phyloP scores from a whole-genome alignment of 164 flowering plant species.

The Paratinospora sagittata region DNA sequence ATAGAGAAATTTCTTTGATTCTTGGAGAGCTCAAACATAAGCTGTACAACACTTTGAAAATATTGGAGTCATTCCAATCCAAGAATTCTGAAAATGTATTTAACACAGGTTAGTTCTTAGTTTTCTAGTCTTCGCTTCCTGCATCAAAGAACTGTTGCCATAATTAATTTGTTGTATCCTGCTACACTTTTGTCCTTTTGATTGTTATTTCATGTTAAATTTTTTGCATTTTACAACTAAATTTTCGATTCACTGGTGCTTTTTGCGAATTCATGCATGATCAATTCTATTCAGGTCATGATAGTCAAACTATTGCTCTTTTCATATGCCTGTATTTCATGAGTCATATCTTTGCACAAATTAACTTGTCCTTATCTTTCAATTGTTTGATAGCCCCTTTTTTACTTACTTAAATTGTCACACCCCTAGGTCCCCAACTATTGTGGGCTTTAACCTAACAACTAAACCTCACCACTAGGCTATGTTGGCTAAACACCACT shows the following conservation, averaged over 20 bases:
- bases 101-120: constrained; percentile 57
- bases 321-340: too few relatives aligned
- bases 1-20: constrained; percentile 40
- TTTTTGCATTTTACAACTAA: not conserved
- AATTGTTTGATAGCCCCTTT: not conserved
- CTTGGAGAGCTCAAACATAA: constrained; percentile 45
- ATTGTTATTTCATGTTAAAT: not conserved
- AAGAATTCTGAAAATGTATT: constrained; percentile 75
- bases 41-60: constrained; percentile 38
- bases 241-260: not conserved
- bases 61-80: constrained; percentile 59
- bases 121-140: not conserved
- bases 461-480: too few relatives aligned
- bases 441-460: too few relatives aligned
- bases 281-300: not conserved
- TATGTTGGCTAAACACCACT: too few relatives aligned
- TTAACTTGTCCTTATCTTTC: not conserved
- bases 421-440: too few relatives aligned
- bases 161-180: not conserved
- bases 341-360: too few relatives aligned
- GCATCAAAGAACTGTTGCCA: not conserved
- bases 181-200: not conserved
- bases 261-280: not conserved
- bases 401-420: not conserved
- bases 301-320: not conserved